Conservation (phyloP, 495 filamentous ascomycete species). For the Beverwykella pulmonaria region DNA sequence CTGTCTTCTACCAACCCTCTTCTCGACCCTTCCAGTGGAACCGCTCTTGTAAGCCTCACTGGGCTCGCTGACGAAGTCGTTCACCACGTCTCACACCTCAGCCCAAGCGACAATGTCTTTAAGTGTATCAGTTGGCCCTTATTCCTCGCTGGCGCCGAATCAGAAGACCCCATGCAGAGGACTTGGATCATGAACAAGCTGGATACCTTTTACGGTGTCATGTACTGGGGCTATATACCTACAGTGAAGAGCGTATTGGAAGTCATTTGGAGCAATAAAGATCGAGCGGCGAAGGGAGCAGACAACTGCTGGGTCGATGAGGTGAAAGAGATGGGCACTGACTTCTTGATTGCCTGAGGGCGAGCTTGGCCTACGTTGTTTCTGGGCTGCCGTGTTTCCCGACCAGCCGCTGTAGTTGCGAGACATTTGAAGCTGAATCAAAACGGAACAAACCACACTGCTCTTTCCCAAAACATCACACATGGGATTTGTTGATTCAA, state of each 20-base stretch:
- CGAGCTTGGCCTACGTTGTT: no score
- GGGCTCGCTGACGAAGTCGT: constrained; percentile 29
- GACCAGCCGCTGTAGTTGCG: no score
- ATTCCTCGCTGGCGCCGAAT: constrained; percentile 36
- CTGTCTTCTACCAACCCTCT: constrained; percentile 18
- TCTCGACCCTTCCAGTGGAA: constrained; percentile 10
- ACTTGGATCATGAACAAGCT: constrained; percentile 26
- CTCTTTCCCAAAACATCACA: no score
- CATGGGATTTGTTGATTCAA: no score
- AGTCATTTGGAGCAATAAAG: constrained; percentile 27
- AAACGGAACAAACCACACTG: no score
- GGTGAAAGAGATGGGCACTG: constrained; percentile 28
- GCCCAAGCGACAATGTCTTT: constrained; percentile 23
- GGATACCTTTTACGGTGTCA: constrained; percentile 16
- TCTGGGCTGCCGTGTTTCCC: no score
- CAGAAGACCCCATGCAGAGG: constrained; percentile 18
- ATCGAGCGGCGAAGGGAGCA: constrained; percentile 8
- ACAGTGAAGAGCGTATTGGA: constrained; percentile 27
- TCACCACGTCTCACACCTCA: constrained; percentile 25
- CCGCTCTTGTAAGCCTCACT: constrained; percentile 18
- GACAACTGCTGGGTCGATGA: constrained; percentile 30
- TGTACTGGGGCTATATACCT: constrained; percentile 36
- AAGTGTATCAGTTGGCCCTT: constrained; percentile 34
- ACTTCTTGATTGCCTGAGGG: constrained; percentile 30
- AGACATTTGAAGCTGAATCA: no score